Percentiles rank a stretch among this genome's conserved stretches.
Evolutionary conservation across 2,329 filamentous ascomycete species (phyloP).

Genomic region (Cadophora malorum): DNA sequence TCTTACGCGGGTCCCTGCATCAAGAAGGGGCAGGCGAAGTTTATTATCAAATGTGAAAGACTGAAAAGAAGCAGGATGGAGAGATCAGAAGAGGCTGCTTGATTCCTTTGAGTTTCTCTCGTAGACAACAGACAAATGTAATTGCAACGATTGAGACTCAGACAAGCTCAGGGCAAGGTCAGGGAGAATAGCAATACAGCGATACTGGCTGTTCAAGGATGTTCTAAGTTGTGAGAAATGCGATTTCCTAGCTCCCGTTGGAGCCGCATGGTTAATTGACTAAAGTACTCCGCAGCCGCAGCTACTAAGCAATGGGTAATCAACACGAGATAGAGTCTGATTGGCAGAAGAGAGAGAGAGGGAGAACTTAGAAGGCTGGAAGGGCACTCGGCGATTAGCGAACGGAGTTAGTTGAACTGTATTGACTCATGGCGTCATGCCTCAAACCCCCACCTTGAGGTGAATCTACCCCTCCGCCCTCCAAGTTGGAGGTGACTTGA

Average conservation of each 20-base stretch:
- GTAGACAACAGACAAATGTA: no score
- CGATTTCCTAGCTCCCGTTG: neutral
- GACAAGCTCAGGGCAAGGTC: neutral
- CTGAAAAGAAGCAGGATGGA: neutral
- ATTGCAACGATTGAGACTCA: neutral
- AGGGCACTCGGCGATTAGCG: neutral
- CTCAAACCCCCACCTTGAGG: neutral
- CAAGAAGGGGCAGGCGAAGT: neutral
- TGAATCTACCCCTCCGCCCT: neutral
- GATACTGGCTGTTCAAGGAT: no score
- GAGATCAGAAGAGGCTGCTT: no score
- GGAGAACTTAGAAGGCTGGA: no score
- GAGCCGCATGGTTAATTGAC: neutral
- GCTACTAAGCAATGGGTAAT: neutral
- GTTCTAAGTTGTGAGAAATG: no score
- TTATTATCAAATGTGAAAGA: no score
- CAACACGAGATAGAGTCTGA: neutral
- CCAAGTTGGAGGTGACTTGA: neutral
- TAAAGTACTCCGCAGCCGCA: neutral
- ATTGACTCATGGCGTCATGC: slow-evolving; percentile 13
- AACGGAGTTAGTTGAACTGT: neutral
- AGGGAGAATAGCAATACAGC: no score
- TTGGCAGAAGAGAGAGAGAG: neutral
- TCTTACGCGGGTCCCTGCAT: neutral
- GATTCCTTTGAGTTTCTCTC: no score